These are phyloP conservation scores for Globisporangium cylindrosporum DNA, from an alignment of 352 stramenopile species.

Conservation along the genomic window DNA sequence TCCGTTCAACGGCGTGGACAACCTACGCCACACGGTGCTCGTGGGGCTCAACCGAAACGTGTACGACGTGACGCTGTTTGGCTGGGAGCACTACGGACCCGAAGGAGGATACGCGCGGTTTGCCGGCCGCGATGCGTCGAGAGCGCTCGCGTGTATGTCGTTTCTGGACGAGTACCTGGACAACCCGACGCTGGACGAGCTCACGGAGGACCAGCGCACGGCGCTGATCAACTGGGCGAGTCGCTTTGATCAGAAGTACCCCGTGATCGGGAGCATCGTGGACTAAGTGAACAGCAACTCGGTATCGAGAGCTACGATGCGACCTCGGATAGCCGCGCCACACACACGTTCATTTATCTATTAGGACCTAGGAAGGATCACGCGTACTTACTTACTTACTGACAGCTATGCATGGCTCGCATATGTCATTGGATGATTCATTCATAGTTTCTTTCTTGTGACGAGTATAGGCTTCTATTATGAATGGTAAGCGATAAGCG, in stretches of 20 bases:
- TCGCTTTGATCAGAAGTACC: conserved; percentile 93
- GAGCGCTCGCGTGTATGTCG: conserved; percentile 94
- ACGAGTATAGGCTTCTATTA: no score
- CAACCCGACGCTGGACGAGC: conserved; percentile 71
- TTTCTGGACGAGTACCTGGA: conserved; percentile 89
- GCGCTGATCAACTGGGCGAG: conserved; percentile 93
- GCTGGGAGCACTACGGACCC: conserved; percentile 89
- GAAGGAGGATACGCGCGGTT: conserved; percentile 92
- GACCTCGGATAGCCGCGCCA: no score
- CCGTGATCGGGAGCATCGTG: conserved; percentile 72
- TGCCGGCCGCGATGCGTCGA: conserved; percentile 91
- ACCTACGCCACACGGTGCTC: conserved; percentile 78
- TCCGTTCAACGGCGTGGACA: conserved; percentile 63
- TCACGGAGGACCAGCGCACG: conserved; percentile 83
- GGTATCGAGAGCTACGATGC: no score
- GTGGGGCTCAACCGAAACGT: conserved; percentile 86
- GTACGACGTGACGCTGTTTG: conserved; percentile 92
- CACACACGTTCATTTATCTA: no score
- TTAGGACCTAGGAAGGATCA: no score
- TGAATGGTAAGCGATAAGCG: no score
- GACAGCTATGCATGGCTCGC: no score
- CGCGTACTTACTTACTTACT: no score
- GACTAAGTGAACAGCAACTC: background rate
- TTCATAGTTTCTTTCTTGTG: no score
- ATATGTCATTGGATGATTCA: no score